Evolutionary conservation across 768 basidiomycete species (phyloP).

Genomic region (Galerina sulciceps): DNA sequence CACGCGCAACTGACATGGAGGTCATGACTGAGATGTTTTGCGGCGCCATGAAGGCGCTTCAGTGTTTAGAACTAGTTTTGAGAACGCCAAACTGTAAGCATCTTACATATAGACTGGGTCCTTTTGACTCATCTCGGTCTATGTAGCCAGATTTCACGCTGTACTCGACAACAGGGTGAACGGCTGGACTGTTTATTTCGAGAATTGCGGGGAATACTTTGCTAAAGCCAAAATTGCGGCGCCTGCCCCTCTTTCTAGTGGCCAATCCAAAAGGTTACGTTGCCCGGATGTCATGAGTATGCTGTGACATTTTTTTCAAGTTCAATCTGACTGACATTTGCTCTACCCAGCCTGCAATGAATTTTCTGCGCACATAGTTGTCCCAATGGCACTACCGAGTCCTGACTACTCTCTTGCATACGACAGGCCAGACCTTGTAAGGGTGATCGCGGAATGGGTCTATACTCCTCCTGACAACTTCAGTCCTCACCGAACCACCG

Average conservation of each 20-base stretch:
- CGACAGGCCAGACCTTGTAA: slow-evolving; percentile 15
- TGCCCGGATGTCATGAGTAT: too few relatives aligned
- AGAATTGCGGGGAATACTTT: too few relatives aligned
- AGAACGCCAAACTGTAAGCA: slow-evolving; percentile 18
- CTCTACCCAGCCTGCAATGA: slow-evolving; percentile 5
- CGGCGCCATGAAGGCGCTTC: slow-evolving; percentile 16
- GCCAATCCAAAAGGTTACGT: too few relatives aligned
- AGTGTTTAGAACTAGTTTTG: slow-evolving; percentile 15
- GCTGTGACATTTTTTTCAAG: too few relatives aligned
- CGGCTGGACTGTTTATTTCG: too few relatives aligned
- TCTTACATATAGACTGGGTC: background rate
- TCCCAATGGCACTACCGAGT: slow-evolving; percentile 21
- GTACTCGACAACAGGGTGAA: too few relatives aligned
- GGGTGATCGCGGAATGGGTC: slow-evolving; percentile 22
- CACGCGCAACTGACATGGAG: slow-evolving; percentile 11
- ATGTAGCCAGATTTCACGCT: background rate
- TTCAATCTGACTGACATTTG: background rate
- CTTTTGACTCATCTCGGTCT: background rate
- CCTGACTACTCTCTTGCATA: slow-evolving; percentile 1
- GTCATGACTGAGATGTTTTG: slow-evolving; percentile 22
- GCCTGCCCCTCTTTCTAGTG: too few relatives aligned
- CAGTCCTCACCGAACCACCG: background rate
- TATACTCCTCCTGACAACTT: slow-evolving; percentile 10
- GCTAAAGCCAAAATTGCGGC: too few relatives aligned
- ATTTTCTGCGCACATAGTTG: slow-evolving; percentile 14